These are phyloP conservation scores for Psilocybe tampanensis DNA, from an alignment of 768 basidiomycete species.

Conservation along the genomic window DNA sequence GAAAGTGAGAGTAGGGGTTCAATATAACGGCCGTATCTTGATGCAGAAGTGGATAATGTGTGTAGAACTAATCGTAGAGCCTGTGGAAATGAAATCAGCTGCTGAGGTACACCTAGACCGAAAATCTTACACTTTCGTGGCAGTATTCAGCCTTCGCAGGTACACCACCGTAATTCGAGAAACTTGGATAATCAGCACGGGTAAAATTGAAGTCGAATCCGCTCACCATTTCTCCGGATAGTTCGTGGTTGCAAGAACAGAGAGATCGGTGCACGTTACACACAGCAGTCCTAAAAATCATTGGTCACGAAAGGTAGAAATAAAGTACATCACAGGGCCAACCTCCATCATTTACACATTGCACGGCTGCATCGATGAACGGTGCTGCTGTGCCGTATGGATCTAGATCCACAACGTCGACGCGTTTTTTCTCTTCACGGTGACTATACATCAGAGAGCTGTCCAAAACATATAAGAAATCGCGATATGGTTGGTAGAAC, in stretches of 20 bases:
- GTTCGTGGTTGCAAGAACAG: constrained; percentile 91
- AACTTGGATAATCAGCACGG: constrained; percentile 50
- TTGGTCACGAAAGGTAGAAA: not conserved
- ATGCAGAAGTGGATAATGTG: constrained; percentile 82
- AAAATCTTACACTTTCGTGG: constrained; percentile 81
- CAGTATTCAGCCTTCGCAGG: constrained; percentile 92
- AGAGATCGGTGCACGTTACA: constrained; percentile 95
- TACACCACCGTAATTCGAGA: constrained; percentile 92
- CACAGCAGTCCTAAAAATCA: constrained; percentile 73
- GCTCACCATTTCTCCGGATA: constrained; percentile 95
- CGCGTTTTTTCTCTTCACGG: constrained; percentile 68
- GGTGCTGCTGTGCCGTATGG: constrained; percentile 98
- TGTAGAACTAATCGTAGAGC: constrained; percentile 91
- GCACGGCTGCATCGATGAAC: constrained; percentile 94
- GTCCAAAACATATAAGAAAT: not conserved
- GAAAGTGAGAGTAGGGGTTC: constrained; percentile 88
- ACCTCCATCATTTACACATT: constrained; percentile 89
- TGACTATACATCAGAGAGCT: constrained; percentile 93
- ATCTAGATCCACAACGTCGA: constrained; percentile 97
- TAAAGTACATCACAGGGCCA: constrained; percentile 18
- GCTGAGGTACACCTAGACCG: not conserved
- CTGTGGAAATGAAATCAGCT: constrained; percentile 38
- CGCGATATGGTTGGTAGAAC: not conserved
- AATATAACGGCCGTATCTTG: constrained; percentile 91
- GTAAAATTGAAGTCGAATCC: not conserved